phyloP scores from a whole-genome alignment of 2,329 filamentous ascomycete genomes.

The Hypoxylon sp. region DNA sequence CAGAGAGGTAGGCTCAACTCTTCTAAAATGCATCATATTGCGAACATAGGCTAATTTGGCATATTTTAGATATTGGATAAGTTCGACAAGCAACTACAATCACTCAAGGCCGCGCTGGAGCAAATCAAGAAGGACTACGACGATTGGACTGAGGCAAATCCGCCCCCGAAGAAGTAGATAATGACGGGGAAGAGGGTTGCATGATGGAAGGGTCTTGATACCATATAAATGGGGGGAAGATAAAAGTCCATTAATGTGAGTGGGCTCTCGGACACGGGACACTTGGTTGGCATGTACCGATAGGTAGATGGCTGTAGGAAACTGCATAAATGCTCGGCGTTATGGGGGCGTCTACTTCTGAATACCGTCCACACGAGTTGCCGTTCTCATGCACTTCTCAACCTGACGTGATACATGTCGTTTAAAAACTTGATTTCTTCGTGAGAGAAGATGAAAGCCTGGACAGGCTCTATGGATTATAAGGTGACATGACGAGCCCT shows the following conservation, averaged over 20 bases:
- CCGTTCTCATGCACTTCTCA: conserved; percentile 2
- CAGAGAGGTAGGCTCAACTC: conserved; percentile 73
- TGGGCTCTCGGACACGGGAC: conserved; percentile 26
- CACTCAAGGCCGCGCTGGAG: conserved; percentile 81
- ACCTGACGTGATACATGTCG: neutral
- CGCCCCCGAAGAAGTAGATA: conserved; percentile 52
- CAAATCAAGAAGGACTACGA: conserved; percentile 71
- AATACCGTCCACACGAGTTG: conserved; percentile 5
- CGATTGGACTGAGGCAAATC: conserved; percentile 67
- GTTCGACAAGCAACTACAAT: conserved; percentile 84
- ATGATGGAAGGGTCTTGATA: conserved; percentile 24
- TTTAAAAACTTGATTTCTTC: neutral
- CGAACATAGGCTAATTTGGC: conserved; percentile 38
- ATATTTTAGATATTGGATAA: conserved; percentile 78
- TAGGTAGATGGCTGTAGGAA: conserved; percentile 37
- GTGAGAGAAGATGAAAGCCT: conserved; percentile 23
- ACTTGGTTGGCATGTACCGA: conserved; percentile 33
- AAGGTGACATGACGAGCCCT: conserved; percentile 13
- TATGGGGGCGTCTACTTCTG: conserved; percentile 34
- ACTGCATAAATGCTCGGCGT: conserved; percentile 43
- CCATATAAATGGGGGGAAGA: conserved; percentile 24
- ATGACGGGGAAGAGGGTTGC: neutral
- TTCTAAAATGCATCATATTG: neutral
- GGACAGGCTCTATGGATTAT: conserved; percentile 31
- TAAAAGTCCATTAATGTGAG: conserved; percentile 26